Percentiles rank a stretch among this genome's conserved stretches.
Conservation (phyloP, 2,329 filamentous ascomycete species). For the Myriosclerotinia curreyana region DNA sequence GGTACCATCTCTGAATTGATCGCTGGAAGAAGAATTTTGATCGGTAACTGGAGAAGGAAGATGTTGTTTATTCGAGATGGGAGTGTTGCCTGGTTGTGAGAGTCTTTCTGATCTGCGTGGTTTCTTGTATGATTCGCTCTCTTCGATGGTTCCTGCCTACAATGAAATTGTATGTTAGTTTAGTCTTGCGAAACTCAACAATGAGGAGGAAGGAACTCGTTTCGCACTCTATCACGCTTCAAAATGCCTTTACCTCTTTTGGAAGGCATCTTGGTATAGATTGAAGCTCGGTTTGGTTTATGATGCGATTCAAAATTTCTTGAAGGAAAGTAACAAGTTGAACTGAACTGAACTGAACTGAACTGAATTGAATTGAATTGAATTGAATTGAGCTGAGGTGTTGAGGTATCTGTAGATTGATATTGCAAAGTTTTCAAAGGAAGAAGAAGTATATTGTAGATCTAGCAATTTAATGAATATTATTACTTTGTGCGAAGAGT, state of each 20-base stretch:
- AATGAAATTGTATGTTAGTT: conserved; percentile 27
- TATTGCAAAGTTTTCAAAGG: no score
- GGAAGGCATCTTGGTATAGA: background rate
- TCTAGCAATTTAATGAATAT: conserved; percentile 1
- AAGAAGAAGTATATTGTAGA: background rate
- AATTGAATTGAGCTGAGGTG: background rate
- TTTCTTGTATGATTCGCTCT: conserved; percentile 61
- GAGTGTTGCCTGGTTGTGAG: conserved; percentile 53
- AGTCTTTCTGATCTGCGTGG: conserved; percentile 74
- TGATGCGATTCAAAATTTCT: background rate
- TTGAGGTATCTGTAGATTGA: background rate
- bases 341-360: no score
- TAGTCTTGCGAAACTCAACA: background rate
- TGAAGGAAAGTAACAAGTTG: background rate
- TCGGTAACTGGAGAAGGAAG: conserved; percentile 80
- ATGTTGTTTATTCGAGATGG: conserved; percentile 61
- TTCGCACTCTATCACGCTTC: conserved; percentile 19
- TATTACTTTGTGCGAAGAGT: conserved; percentile 1
- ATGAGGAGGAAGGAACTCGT: background rate
- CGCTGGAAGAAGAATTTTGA: conserved; percentile 57
- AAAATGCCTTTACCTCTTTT: conserved; percentile 1
- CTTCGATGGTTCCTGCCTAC: conserved; percentile 33
- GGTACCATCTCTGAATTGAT: conserved; percentile 63
- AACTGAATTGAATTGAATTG: no score
- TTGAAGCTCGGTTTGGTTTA: background rate